Base-by-base conservation (phyloP, 1,284 basidiomycete species). In the Neolentinus lepideus region DNA sequence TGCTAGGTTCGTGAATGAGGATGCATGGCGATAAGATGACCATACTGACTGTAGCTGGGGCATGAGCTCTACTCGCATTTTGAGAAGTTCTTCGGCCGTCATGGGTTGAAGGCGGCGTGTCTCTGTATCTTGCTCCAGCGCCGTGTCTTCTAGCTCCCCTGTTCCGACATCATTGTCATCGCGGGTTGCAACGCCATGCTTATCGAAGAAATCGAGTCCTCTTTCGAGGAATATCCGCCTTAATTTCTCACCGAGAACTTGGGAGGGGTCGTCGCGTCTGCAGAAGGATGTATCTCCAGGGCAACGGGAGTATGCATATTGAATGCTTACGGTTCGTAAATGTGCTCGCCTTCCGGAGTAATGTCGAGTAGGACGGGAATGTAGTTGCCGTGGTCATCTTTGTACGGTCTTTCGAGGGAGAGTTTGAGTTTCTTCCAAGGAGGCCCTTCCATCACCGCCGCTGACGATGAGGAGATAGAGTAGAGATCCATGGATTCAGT, bases 361-460 rank as follows among this genome's bases (percentile, higher is more conserved):
- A 92, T 88, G 63, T 92, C 89, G 14, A 78, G 69, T 26, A 91
- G 68, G n/a, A 75, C 72, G 22, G 80, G 83, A 26, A 90, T 78
- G 12, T 66, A 74, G 45, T 80, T 71, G 12, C 84, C 86, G 43
- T 76, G 69, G 59, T 91, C 88, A 63, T 89, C 84, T 69, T 84
- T 90, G 71, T 90, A 90, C 0, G 86, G 88, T 48, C 81, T 74
- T 66, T 92, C 89, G 38, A 91, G 75, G 1, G 87, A 84, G 8
- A 90, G 71, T 59, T 72, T 83, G 33, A 83, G 72, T 56, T 76
- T 75, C 64, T 79, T 85, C 79, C 82, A 86, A 14, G 72, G 63
- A 14, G 72, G 75, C 55, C 77, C 75, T 35, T 71, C 66, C 61
- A 69, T 65, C 16, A 50, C 22, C 43, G 19, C 43, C n/a, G 43